Percentiles rank a stretch among this genome's conserved stretches.
These are phyloP conservation scores for Hysterium pulicare DNA, from an alignment of 2,329 filamentous ascomycete species.

Conservation along the genomic window DNA sequence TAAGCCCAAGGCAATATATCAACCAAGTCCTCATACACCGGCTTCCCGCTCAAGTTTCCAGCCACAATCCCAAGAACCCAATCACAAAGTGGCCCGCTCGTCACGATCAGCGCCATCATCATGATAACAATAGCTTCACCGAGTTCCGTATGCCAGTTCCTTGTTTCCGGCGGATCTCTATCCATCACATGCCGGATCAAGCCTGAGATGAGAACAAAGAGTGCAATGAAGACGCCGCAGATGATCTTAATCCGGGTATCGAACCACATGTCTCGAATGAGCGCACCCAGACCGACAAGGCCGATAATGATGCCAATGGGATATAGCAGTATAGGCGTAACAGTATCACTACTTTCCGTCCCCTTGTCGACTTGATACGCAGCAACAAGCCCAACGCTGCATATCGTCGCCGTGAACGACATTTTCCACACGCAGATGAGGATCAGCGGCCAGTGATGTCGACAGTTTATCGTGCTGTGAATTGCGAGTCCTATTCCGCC, in stretches of 20 bases:
- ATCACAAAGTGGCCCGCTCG: slow-evolving; percentile 2
- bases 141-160: not conserved
- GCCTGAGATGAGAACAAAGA: not conserved
- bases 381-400: not conserved
- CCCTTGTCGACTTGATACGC: not conserved
- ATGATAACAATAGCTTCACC: not conserved
- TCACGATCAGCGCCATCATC: not conserved
- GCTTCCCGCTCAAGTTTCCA: slow-evolving; percentile 5
- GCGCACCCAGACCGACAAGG: slow-evolving; percentile 2
- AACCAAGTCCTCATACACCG: not conserved
- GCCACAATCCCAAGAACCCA: slow-evolving; percentile 8
- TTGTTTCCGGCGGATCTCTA: not conserved
- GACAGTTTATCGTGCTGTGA: slow-evolving; percentile 6
- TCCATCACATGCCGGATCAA: slow-evolving; percentile 3
- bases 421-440: slow-evolving; percentile 7
- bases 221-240: not conserved
- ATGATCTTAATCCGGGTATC: slow-evolving; percentile 6
- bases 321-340: not conserved
- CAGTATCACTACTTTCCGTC: not conserved
- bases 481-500: slow-evolving; percentile 4
- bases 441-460: slow-evolving; percentile 5
- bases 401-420: not conserved
- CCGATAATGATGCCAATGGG: not conserved
- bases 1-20: slow-evolving; percentile 4
- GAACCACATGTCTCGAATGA: slow-evolving; percentile 2